A percentile compares a stretch with the other conserved stretches of the same genome.
Evolutionary conservation across 768 basidiomycete species (phyloP).

Genomic region (Tulasnella sp.): DNA sequence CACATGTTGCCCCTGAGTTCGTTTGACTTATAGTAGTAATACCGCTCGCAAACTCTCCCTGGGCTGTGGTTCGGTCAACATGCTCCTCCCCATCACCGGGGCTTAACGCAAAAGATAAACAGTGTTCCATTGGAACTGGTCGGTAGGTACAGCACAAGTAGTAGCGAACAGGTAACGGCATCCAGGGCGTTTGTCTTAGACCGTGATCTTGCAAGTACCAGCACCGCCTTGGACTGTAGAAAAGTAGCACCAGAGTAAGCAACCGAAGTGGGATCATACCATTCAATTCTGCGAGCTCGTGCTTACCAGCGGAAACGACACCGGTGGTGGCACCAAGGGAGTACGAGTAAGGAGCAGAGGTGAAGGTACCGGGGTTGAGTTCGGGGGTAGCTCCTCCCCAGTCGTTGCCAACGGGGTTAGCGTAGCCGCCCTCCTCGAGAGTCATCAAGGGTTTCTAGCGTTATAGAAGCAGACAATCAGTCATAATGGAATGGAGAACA

Average conservation of each 20-base stretch:
- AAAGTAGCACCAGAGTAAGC: background rate
- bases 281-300: background rate
- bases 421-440: background rate
- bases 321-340: conserved; percentile 5
- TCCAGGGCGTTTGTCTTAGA: background rate
- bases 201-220: background rate
- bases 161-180: background rate
- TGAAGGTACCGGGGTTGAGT: conserved; percentile 20
- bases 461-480: background rate
- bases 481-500: background rate
- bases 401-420: conserved; percentile 6
- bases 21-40: too few relatives aligned
- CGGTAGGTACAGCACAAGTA: background rate
- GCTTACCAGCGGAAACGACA: background rate
- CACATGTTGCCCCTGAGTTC: too few relatives aligned
- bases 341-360: conserved; percentile 18
- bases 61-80: too few relatives aligned
- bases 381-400: conserved; percentile 19
- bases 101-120: background rate
- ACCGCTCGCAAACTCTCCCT: too few relatives aligned
- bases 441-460: background rate
- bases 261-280: background rate
- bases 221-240: background rate
- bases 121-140: background rate
- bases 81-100: too few relatives aligned